Percentiles rank a stretch among this genome's conserved stretches.
Conservation (phyloP, 306 rosid species). For the Vigna unguiculata region DNA sequence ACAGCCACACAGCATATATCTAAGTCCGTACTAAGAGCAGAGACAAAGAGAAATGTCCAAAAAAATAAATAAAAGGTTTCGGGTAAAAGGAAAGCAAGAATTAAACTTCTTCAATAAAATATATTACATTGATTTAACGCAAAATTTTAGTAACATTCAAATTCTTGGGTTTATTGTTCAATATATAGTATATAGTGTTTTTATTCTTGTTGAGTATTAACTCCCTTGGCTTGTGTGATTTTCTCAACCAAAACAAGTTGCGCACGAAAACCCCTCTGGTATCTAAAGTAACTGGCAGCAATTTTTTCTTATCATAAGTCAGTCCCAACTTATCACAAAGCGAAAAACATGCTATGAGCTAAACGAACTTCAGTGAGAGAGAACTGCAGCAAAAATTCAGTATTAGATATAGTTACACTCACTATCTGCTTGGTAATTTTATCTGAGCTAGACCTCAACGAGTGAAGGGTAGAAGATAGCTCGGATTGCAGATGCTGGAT, state of each 20-base stretch:
- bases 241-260: constrained; percentile 13
- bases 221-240: neutral
- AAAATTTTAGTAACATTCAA: constrained; percentile 16
- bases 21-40: neutral
- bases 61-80: constrained; percentile 13
- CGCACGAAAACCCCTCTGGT: neutral
- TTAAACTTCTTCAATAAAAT: constrained; percentile 23
- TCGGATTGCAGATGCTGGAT: constrained; percentile 70
- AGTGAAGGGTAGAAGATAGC: constrained; percentile 64
- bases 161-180: neutral
- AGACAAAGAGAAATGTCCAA: constrained; percentile 21
- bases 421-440: constrained; percentile 50
- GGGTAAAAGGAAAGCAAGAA: neutral
- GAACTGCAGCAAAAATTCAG: neutral
- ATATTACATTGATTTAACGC: constrained; percentile 3
- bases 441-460: constrained; percentile 58
- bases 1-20: neutral
- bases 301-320: neutral
- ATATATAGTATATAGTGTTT: neutral
- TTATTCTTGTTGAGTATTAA: neutral
- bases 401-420: constrained; percentile 14
- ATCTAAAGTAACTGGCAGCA: constrained; percentile 5
- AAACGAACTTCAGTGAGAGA: neutral
- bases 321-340: neutral
- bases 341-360: neutral